A percentile compares a stretch with the other conserved stretches of the same genome.
These are phyloP conservation scores for Salvia sclarea DNA, from an alignment of 305 asterid genomes.

Conservation along the genomic window DNA sequence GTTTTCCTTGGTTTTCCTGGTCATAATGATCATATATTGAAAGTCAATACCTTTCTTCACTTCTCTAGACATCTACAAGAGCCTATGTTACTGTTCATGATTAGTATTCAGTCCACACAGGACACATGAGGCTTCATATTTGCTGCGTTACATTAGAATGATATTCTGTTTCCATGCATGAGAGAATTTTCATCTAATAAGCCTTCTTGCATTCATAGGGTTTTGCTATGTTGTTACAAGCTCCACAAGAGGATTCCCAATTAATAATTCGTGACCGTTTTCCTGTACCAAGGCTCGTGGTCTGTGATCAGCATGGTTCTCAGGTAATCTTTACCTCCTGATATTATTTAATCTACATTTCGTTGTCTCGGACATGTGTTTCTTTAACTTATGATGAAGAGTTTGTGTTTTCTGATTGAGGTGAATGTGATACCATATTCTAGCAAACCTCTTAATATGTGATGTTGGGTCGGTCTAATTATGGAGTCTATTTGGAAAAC, in stretches of 20 bases:
- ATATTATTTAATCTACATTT: conserved; percentile 9
- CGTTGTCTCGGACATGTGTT: conserved; percentile 8
- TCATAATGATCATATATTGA: neutral
- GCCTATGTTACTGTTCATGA: neutral
- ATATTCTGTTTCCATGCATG: neutral
- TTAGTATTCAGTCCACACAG: neutral
- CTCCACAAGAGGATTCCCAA: conserved; percentile 90
- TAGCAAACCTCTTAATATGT: neutral
- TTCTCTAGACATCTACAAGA: neutral
- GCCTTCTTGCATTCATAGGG: conserved; percentile 44
- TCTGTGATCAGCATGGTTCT: conserved; percentile 99
- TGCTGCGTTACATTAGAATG: conserved; percentile 14
- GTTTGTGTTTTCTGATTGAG: neutral
- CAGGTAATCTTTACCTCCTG: conserved; percentile 56
- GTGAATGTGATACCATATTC: conserved; percentile 4
- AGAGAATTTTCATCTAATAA: conserved; percentile 22
- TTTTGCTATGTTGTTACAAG: conserved; percentile 82
- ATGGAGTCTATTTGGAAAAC: neutral
- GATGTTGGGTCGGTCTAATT: neutral
- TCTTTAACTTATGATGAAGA: neutral
- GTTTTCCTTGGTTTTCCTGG: neutral
- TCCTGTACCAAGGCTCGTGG: conserved; percentile 95
- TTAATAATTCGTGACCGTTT: conserved; percentile 81
- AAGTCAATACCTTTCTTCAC: neutral
- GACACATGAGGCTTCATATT: neutral